A percentile compares a stretch with the other conserved stretches of the same genome.
Evolutionary conservation across 2,329 filamentous ascomycete species (phyloP).

Genomic region (Byssothecium circinans): DNA sequence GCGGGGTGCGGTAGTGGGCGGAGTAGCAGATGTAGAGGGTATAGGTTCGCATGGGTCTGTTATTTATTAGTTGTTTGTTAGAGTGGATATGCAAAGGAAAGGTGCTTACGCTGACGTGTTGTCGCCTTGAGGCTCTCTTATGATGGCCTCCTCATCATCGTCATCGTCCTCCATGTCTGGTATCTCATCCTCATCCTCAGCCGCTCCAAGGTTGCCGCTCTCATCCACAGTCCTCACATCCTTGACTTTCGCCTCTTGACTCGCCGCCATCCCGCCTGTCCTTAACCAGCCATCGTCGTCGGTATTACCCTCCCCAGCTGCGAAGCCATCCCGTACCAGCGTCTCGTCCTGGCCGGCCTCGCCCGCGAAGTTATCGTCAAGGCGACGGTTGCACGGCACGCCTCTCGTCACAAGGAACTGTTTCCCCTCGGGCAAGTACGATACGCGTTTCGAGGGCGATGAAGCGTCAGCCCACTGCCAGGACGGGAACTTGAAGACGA

Average conservation of each 20-base stretch:
- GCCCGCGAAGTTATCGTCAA: slow-evolving; percentile 91
- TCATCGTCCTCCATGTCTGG: slow-evolving; percentile 98
- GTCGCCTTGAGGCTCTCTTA: slow-evolving; percentile 60
- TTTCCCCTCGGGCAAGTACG: slow-evolving; percentile 83
- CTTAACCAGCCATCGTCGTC: slow-evolving; percentile 89
- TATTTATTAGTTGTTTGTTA: slow-evolving; percentile 16
- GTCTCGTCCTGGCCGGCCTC: slow-evolving; percentile 85
- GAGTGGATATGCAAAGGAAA: not conserved
- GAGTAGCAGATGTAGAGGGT: slow-evolving; percentile 98
- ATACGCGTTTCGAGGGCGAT: slow-evolving; percentile 73
- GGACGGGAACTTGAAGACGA: slow-evolving; percentile 98
- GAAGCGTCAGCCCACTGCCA: slow-evolving; percentile 96
- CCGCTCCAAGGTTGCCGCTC: slow-evolving; percentile 79
- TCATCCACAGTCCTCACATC: slow-evolving; percentile 90
- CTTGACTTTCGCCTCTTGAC: slow-evolving; percentile 72
- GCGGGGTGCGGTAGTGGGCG: slow-evolving; percentile 92
- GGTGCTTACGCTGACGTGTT: slow-evolving; percentile 58
- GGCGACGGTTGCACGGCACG: slow-evolving; percentile 86
- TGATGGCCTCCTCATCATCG: slow-evolving; percentile 92
- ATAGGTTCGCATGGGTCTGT: slow-evolving; percentile 84
- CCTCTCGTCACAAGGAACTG: slow-evolving; percentile 95
- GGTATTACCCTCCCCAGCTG: slow-evolving; percentile 50
- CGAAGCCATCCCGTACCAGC: slow-evolving; percentile 77
- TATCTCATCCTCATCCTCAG: slow-evolving; percentile 75
- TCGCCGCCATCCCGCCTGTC: slow-evolving; percentile 76